Base-by-base conservation (phyloP, 192 early-diverging fungal species). In the Entomortierella beljakovae region DNA sequence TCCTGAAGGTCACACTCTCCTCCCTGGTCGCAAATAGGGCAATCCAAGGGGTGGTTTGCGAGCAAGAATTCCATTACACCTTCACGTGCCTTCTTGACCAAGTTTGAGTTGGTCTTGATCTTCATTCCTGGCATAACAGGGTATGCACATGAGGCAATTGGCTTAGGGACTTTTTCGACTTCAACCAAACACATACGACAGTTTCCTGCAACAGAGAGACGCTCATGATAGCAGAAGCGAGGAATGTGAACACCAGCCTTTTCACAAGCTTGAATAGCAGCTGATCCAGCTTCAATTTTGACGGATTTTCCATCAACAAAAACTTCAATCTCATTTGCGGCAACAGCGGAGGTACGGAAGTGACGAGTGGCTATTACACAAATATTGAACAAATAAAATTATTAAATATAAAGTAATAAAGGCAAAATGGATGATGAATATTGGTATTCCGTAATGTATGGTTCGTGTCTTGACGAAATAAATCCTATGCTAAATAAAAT, bases 101-200 rank as follows among this genome's bases (percentile, higher is more conserved):
- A 76, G 34, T 94, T 94, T 8, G 94, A 94, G 68, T 98, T 89
- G 11, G 98, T 99, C 85, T 98, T 93, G 64, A 99, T 91, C 53
- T 91, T 92, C 98, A 99, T 99, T 60, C 97, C 97, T 1, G 96
- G 95, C 85, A 92, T 94, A 46, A 98, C 96, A 28, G 97, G 97
- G 89, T 95, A 96, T 20, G 98, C 95, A 75, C 98, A 99, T 53
- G 97, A 98, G 18, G 98, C 97, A 23, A 95, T 86, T 37, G 97
- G 93, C 84, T 99, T 99, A 52, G 97, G 97, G 52, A 94, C 89
- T 80, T 92, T 95, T 83, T 97, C 97, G 35, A 99, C 85, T 86
- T 99, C 98, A 33, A 99, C 97, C 63, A 99, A 89, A 80, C 98
- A 99, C 97, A 99, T 98, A 80, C 98, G 94, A 81, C 98, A 99